A percentile compares a stretch with the other conserved stretches of the same genome.
phyloP scores from a whole-genome alignment of 1,139 yeast species.

The Debaryomyces sp. region DNA sequence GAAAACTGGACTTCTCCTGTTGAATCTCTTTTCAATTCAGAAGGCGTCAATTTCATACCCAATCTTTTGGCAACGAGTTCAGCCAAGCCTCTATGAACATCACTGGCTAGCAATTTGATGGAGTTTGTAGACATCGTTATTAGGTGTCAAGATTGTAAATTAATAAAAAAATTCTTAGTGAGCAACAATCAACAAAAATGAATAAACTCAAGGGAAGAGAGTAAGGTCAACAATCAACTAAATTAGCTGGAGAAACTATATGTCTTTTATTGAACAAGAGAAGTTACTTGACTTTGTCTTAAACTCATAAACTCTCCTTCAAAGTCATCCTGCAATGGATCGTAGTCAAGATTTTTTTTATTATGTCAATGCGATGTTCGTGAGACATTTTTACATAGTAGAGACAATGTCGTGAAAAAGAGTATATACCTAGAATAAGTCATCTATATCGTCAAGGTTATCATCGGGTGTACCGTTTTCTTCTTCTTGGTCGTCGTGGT shows the following conservation, averaged over 20 bases:
- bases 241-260: not conserved
- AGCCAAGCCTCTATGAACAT: conserved; percentile 89
- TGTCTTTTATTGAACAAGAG: not conserved
- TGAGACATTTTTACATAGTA: conserved; percentile 1
- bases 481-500: conserved; percentile 28
- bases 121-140: conserved; percentile 72
- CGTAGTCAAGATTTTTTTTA: not conserved
- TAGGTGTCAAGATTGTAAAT: not conserved
- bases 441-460: conserved; percentile 45
- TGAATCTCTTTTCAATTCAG: conserved; percentile 69
- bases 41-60: conserved; percentile 61
- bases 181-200: not conserved
- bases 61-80: conserved; percentile 69
- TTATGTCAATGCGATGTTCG: conserved; percentile 4
- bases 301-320: conserved; percentile 5
- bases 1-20: conserved; percentile 74
- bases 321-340: not conserved
- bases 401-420: conserved; percentile 5
- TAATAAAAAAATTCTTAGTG: not conserved
- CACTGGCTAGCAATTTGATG: conserved; percentile 85
- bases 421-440: conserved; percentile 24
- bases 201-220: not conserved
- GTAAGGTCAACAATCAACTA: not conserved
- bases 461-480: conserved; percentile 26
- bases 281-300: not conserved